Percentiles rank a stretch among this genome's conserved stretches.
Evolutionary conservation across 768 basidiomycete species (phyloP).

Genomic region (Termitomyces sp.): DNA sequence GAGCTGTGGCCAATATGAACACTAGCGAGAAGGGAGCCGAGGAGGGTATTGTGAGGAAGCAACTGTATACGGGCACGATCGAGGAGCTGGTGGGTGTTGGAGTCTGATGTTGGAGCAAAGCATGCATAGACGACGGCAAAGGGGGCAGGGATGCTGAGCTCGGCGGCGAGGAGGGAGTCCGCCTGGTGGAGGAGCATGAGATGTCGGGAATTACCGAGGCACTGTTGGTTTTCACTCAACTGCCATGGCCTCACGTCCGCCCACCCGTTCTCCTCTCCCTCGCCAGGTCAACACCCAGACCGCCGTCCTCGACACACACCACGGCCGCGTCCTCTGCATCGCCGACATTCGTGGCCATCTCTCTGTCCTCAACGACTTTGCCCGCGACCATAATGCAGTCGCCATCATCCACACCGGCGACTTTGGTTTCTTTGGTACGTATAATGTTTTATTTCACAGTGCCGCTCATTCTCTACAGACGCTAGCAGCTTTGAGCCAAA

Average conservation of each 20-base stretch:
- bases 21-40: conserved; percentile 46
- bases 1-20: conserved; percentile 38
- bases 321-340: conserved; percentile 88
- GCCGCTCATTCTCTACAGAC: conserved; percentile 37
- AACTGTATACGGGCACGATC: conserved; percentile 52
- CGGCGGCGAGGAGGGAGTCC: neutral
- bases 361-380: conserved; percentile 85
- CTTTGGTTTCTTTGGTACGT: conserved; percentile 94
- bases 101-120: conserved; percentile 24
- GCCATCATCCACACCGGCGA: conserved; percentile 98
- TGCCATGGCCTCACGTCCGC: conserved; percentile 23
- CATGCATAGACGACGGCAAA: conserved; percentile 35
- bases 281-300: conserved; percentile 67
- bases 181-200: conserved; percentile 1
- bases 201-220: conserved; percentile 12
- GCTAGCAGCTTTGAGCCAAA: conserved; percentile 66
- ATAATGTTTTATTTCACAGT: neutral
- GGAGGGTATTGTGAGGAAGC: conserved; percentile 27
- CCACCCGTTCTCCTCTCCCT: conserved; percentile 54
- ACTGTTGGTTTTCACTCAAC: conserved; percentile 12
- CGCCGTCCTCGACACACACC: conserved; percentile 70
- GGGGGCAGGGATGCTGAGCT: neutral
- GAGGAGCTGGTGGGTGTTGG: conserved; percentile 31
- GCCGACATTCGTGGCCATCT: conserved; percentile 91
- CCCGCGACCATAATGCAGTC: conserved; percentile 80